phyloP scores from a whole-genome alignment of 768 basidiomycete species.

The Hygrocybe punicea region DNA sequence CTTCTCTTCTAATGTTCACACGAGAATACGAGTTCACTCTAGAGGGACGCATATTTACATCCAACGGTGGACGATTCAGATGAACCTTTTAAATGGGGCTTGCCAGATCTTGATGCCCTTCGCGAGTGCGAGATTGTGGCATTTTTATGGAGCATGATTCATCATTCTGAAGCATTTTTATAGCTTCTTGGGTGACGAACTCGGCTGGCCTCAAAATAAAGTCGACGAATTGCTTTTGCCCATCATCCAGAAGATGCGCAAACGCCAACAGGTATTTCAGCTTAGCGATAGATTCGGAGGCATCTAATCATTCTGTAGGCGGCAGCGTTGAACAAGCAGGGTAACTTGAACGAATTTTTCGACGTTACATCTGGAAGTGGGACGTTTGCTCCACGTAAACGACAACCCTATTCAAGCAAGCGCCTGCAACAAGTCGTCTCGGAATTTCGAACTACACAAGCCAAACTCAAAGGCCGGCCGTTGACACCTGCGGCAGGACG shows the following conservation, averaged over 20 bases:
- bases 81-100: conserved; percentile 94
- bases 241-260: conserved; percentile 85
- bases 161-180: neutral
- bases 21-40: conserved; percentile 4
- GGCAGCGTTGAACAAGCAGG: conserved; percentile 69
- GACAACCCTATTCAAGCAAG: conserved; percentile 82
- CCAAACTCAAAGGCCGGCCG: conserved; percentile 14
- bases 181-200: conserved; percentile 72
- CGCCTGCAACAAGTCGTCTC: conserved; percentile 83
- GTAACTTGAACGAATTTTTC: conserved; percentile 72
- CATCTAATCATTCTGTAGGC: conserved; percentile 36
- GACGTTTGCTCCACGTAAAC: conserved; percentile 69
- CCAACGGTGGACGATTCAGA: conserved; percentile 88
- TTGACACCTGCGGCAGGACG: conserved; percentile 14
- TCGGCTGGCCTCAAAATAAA: conserved; percentile 78
- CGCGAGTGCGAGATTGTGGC: conserved; percentile 53
- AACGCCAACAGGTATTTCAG: conserved; percentile 61
- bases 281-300: neutral
- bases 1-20: neutral
- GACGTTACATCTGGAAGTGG: conserved; percentile 66
- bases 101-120: conserved; percentile 93
- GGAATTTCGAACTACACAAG: conserved; percentile 65
- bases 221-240: conserved; percentile 90
- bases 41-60: conserved; percentile 92
- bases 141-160: neutral